Percentiles rank a stretch among this genome's conserved stretches.
phyloP scores from a whole-genome alignment of 768 basidiomycete species.

The Tephrocybe sp. region DNA sequence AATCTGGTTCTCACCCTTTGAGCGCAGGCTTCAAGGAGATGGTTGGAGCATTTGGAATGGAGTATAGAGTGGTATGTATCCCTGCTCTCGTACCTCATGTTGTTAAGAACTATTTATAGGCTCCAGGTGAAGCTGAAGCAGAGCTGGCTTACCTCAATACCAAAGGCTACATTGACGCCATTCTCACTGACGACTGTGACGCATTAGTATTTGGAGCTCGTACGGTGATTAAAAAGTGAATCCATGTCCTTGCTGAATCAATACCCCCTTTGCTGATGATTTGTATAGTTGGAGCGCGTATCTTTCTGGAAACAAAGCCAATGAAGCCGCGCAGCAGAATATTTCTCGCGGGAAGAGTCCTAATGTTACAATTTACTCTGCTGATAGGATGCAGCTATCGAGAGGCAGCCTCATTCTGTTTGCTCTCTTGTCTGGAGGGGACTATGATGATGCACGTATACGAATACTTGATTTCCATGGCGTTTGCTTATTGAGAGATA shows the following conservation, averaged over 20 bases:
- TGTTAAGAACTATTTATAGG: conserved; percentile 22
- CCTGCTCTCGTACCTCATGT: not conserved
- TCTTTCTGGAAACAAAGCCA: conserved; percentile 15
- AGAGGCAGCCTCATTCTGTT: conserved; percentile 60
- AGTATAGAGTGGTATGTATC: conserved; percentile 48
- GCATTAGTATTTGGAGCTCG: conserved; percentile 45
- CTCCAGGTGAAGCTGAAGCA: conserved; percentile 58
- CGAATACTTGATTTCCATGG: not conserved
- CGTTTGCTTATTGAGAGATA: not conserved
- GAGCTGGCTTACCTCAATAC: conserved; percentile 46
- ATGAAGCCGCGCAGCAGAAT: conserved; percentile 35
- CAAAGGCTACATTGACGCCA: conserved; percentile 41
- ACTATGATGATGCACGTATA: conserved; percentile 46
- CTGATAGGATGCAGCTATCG: conserved; percentile 41
- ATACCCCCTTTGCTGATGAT: not conserved
- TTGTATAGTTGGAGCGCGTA: conserved; percentile 50
- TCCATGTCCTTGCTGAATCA: not conserved
- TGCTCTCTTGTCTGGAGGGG: conserved; percentile 67
- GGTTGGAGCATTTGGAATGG: conserved; percentile 57
- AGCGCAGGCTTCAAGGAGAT: conserved; percentile 50
- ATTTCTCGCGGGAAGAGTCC: conserved; percentile 39
- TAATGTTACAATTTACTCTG: conserved; percentile 11
- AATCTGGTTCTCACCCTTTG: conserved; percentile 41
- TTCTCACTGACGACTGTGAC: conserved; percentile 50
- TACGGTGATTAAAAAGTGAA: conserved; percentile 38